Evolutionary conservation across 805 yeast genomes (phyloP), one percentile per base, ranked within the genome.

Genomic region (Candida tibetensis): DNA sequence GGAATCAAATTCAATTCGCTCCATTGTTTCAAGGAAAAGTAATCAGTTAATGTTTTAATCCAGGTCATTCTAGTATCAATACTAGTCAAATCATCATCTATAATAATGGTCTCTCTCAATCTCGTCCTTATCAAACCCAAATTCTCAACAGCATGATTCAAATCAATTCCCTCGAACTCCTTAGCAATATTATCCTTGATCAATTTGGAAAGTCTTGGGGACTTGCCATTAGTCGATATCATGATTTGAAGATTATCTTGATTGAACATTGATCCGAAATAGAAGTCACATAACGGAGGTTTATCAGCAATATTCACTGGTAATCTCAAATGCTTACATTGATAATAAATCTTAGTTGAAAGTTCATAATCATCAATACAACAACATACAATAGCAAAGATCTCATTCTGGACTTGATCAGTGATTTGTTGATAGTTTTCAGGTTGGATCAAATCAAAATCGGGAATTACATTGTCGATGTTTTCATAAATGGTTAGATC

Each of bases 241-340:
- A 86, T 81, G 27, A 86, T 72, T 54, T 85, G 93, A 34, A 86
- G 63, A 12, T 80, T 77, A 12, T 90, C 93, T 46, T 76, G 76
- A 51, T 85, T 72, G 57, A 77, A 79, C 65, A 82, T 79, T 17
- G 90, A 77, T 1, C 95, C 95, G 58, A 86, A 86, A 63, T 85
- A 86, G 59, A 85, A 86, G 58, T 86, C 95, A 64, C 95, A 86
- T 42, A 78, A 64, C n/a, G 76, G 74, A 2, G 95, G 95, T 44
- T 83, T 83, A 57, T 86, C 95, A 1, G 95, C 95, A 28, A 85
- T 81, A 53, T 86, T 86, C 17, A 84, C 87, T 17, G 78, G 76
- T 57, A 87, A 47, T 40, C 78, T 61, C 30, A 66, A 49, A 34
- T 58, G 49, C 46, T 71, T 64, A 43, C 71, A 60, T 43, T 68